A percentile compares a stretch with the other conserved stretches of the same genome.
These are phyloP conservation scores for Penicillium canariense DNA, from an alignment of 495 filamentous ascomycete species.

Conservation along the genomic window DNA sequence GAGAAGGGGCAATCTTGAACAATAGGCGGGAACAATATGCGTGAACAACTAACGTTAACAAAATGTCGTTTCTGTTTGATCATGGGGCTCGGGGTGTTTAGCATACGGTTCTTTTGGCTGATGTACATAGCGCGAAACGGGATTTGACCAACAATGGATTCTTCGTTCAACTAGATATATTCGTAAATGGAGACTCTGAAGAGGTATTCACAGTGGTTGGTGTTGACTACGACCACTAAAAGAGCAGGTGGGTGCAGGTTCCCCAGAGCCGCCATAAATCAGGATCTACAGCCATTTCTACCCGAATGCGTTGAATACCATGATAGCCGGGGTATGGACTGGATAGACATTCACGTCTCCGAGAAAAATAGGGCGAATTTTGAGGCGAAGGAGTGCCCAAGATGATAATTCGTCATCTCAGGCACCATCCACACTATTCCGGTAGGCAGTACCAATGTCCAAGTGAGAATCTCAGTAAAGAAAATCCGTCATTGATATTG, in stretches of 20 bases:
- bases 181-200: background rate
- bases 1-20: background rate
- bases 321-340: background rate
- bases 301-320: background rate
- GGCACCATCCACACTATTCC: background rate
- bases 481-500: constrained; percentile 42
- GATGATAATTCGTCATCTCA: background rate
- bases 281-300: background rate
- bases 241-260: background rate
- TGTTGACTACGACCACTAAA: background rate
- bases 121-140: constrained; percentile 10
- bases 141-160: constrained; percentile 4
- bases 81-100: background rate
- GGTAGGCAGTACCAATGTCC: background rate
- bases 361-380: background rate
- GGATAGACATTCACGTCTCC: background rate
- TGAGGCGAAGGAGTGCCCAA: no score
- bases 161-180: background rate
- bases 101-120: background rate
- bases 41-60: no score
- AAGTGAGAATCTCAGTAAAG: constrained; percentile 19
- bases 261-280: background rate
- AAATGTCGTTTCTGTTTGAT: background rate
- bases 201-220: background rate
- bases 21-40: background rate